Conservation (phyloP, 352 stramenopile genomes). For the Globisporangium echinulatum region DNA sequence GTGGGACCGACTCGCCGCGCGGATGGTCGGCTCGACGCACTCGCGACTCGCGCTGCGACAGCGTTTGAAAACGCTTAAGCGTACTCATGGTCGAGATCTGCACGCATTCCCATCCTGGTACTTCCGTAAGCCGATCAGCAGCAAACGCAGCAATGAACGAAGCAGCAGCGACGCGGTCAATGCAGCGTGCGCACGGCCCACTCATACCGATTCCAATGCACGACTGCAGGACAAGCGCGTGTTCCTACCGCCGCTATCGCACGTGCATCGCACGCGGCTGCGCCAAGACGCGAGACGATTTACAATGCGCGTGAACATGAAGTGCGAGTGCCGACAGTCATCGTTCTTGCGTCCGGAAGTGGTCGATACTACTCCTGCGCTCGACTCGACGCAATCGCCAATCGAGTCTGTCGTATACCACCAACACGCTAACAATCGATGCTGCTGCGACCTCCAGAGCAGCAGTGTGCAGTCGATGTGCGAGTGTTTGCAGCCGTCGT, state of each 20-base stretch:
- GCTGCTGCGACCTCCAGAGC: not conserved
- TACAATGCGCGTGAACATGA: no score
- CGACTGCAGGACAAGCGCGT: not conserved
- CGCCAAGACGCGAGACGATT: not conserved
- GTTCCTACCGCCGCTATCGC: not conserved
- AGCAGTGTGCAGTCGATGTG: not conserved
- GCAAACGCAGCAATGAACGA: not conserved
- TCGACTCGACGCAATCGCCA: no score
- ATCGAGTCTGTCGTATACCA: no score
- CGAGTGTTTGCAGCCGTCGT: not conserved
- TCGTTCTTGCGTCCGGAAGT: no score
- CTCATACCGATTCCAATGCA: no score
- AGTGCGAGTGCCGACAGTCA: no score
- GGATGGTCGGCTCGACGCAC: constrained; percentile 24
- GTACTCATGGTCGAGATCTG: constrained; percentile 28
- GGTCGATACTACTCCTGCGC: not conserved
- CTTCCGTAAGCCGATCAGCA: constrained; percentile 15
- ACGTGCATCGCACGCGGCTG: not conserved
- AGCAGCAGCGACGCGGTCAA: not conserved
- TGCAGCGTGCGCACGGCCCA: not conserved
- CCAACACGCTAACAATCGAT: no score
- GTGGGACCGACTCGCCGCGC: constrained; percentile 24
- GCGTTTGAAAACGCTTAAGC: constrained; percentile 53
- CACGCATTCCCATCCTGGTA: constrained; percentile 31
- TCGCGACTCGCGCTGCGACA: constrained; percentile 31